Conservation (phyloP, 768 basidiomycete genomes). For the Guyanaporus albipodus region DNA sequence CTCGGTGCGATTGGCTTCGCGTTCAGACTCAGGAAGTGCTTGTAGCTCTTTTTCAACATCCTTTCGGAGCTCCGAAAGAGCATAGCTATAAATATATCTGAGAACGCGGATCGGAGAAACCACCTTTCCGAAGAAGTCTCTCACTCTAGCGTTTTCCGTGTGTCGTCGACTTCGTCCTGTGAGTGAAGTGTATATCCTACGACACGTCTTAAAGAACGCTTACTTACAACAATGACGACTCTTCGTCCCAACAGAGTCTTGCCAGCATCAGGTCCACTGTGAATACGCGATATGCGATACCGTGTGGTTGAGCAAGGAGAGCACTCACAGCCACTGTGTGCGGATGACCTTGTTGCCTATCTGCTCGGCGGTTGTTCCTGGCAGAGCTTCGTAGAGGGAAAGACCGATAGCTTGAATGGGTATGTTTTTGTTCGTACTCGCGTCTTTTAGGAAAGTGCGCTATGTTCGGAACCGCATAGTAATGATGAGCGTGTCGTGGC, state of each 20-base stretch:
- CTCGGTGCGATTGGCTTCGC: slow-evolving; percentile 69
- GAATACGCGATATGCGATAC: slow-evolving; percentile 1
- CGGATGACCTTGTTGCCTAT: slow-evolving; percentile 83
- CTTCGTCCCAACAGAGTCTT: slow-evolving; percentile 74
- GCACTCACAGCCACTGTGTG: slow-evolving; percentile 91
- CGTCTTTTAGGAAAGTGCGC: slow-evolving; percentile 82
- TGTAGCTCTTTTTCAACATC: slow-evolving; percentile 77
- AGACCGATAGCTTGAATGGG: slow-evolving; percentile 96
- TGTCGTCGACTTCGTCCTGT: slow-evolving; percentile 87
- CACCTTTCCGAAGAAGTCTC: slow-evolving; percentile 24
- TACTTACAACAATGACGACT: slow-evolving; percentile 76
- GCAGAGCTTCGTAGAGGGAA: slow-evolving; percentile 89
- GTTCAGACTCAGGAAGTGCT: slow-evolving; percentile 64
- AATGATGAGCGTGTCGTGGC: too few relatives aligned
- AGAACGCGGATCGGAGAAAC: slow-evolving; percentile 1
- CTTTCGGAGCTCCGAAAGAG: slow-evolving; percentile 81
- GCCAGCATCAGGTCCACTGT: slow-evolving; percentile 60
- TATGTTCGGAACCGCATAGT: slow-evolving; percentile 23
- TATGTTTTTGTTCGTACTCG: slow-evolving; percentile 67
- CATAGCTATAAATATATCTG: slow-evolving; percentile 56
- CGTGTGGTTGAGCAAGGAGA: not conserved
- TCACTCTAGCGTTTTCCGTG: slow-evolving; percentile 83
- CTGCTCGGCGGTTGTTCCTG: slow-evolving; percentile 66
- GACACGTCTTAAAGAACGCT: slow-evolving; percentile 4
- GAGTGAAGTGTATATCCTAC: slow-evolving; percentile 12